phyloP scores from a whole-genome alignment of 1,284 basidiomycete genomes.

The Lentinula novae-zelandiae region DNA sequence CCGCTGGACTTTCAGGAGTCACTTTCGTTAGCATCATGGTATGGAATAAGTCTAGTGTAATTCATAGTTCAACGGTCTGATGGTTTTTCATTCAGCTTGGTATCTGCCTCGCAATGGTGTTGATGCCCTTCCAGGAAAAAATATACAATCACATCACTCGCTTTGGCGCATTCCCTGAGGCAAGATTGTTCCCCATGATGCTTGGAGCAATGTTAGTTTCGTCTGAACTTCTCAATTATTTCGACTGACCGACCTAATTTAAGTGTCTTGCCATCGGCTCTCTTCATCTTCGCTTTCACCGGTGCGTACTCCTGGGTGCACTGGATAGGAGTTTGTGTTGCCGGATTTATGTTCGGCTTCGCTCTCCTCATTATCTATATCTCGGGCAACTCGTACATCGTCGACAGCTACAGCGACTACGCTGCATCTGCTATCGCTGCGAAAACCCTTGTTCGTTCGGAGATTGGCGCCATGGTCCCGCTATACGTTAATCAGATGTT shows the following conservation, averaged over 20 bases:
- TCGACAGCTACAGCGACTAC: constrained; percentile 35
- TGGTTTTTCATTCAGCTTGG: constrained; percentile 27
- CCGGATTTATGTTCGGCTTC: constrained; percentile 34
- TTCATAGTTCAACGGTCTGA: not conserved
- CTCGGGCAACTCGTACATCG: constrained; percentile 40
- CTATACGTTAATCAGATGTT: constrained; percentile 40
- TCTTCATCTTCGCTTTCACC: constrained; percentile 45
- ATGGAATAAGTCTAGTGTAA: constrained; percentile 9
- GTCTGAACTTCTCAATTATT: constrained; percentile 25
- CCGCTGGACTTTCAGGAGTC: constrained; percentile 39
- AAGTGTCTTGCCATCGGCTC: constrained; percentile 33
- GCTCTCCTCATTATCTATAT: constrained; percentile 39
- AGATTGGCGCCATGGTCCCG: constrained; percentile 33
- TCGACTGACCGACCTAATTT: not conserved
- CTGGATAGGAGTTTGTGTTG: constrained; percentile 34
- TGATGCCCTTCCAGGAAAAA: constrained; percentile 32
- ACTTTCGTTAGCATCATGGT: constrained; percentile 50
- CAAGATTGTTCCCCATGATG: constrained; percentile 47
- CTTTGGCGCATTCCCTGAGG: constrained; percentile 47
- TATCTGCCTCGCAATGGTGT: constrained; percentile 28
- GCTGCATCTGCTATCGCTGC: constrained; percentile 42
- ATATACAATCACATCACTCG: constrained; percentile 28
- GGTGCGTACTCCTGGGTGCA: constrained; percentile 35
- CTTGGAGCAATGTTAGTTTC: constrained; percentile 38
- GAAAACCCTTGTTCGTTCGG: constrained; percentile 35